Evolutionary conservation across 208 protist species (phyloP), one percentile per base, ranked within the genome.

Genomic region (Histomonas meleagridis): DNA sequence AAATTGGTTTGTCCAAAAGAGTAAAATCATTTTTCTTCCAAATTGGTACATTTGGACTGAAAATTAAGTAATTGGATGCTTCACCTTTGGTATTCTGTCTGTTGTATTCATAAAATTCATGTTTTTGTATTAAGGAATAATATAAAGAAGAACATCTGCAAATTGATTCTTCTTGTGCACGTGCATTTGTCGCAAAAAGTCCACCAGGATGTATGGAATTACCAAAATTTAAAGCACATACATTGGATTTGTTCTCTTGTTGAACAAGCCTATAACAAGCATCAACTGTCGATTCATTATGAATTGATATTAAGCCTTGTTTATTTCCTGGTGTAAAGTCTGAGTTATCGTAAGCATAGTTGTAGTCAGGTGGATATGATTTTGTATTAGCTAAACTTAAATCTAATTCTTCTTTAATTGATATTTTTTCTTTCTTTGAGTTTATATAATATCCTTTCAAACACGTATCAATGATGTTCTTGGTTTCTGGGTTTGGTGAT

Each of bases 141-240:
- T 55, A 51, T 86, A 86, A 86, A 38, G 23, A 23, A 38, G 76
- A 86, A 16, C 46, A 51, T 5, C 76, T 0, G 38, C 76, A 86
- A 55, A 86, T 12, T 32, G 76, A 55, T 38, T 86, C 76, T 86
- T 86, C 76, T 86, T 86, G 76, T 7, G 76, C 76, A 32, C 76
- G 38, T 16, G 46, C 40, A 0, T n/a, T 51, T 16, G 0, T 2
- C 3, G 38, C 0, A 55, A 55, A 86, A 35, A 40, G 46, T 38
- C 76, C 46, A 18, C 76, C 76, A 12, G 76, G 76, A 18, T 23
- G 4, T n/a, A 51, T 38, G 18, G 76, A 14, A 38, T 86, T 86
- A 26, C 46, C 76, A 55, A 55, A 86, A 28, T 86, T 86, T 0
- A 86, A 28, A 38, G 23, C 76, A 55, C 40, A 51, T 3, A 55